These are phyloP conservation scores for Exsudoporus floridanus DNA, from an alignment of 1,284 basidiomycete genomes.

Conservation along the genomic window DNA sequence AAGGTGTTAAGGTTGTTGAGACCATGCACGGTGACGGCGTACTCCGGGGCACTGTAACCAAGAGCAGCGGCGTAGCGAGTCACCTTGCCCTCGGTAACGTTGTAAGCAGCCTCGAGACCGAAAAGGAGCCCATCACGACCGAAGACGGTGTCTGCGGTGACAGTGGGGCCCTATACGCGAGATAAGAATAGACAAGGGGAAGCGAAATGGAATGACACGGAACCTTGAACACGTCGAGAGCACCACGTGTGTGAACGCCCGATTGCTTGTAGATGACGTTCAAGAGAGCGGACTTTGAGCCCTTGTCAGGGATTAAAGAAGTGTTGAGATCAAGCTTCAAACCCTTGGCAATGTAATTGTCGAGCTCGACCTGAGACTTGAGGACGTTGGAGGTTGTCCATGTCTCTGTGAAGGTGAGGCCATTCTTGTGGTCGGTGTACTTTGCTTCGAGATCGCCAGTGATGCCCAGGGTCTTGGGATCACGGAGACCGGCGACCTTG, in stretches of 20 bases:
- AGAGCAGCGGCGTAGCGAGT: constrained; percentile 90
- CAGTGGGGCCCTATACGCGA: constrained; percentile 78
- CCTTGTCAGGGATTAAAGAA: constrained; percentile 84
- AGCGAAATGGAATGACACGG: constrained; percentile 18
- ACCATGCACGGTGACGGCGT: constrained; percentile 93
- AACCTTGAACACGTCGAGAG: constrained; percentile 95
- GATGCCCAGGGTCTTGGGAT: constrained; percentile 73
- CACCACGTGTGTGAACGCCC: constrained; percentile 89
- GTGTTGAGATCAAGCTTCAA: constrained; percentile 94
- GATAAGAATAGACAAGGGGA: constrained; percentile 6
- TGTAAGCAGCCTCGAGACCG: constrained; percentile 96
- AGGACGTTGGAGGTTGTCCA: constrained; percentile 96
- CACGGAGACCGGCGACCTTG: constrained; percentile 81
- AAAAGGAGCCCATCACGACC: constrained; percentile 97
- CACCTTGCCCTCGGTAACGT: constrained; percentile 91
- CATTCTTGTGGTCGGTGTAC: constrained; percentile 85
- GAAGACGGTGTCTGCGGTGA: constrained; percentile 94
- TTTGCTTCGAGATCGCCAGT: constrained; percentile 89
- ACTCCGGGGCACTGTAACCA: constrained; percentile 96
- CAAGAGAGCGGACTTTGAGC: constrained; percentile 78
- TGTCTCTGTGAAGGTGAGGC: constrained; percentile 86
- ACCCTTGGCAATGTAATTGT: constrained; percentile 97
- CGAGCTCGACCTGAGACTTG: constrained; percentile 91
- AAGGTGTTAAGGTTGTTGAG: constrained; percentile 95
- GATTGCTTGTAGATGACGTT: constrained; percentile 96